Conservation (phyloP, 2,329 filamentous ascomycete genomes). For the Cadophora sp. region DNA sequence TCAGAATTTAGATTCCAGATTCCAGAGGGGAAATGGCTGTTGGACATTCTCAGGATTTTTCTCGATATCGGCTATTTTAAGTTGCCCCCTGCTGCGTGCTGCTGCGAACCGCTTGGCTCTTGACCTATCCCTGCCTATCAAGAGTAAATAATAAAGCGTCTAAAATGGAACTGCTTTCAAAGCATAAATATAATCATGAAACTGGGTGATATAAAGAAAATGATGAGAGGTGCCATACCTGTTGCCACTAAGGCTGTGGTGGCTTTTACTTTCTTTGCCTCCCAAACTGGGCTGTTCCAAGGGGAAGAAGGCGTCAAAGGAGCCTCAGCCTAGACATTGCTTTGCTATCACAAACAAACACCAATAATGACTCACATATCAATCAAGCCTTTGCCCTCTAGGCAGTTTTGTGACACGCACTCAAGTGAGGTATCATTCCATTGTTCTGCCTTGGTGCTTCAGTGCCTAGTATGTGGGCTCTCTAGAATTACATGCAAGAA, state of each 20-base stretch:
- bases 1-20: no score
- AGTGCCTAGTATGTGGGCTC: constrained; percentile 24
- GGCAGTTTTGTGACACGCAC: background rate
- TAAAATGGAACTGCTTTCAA: background rate
- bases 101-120: background rate
- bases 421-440: constrained; percentile 1
- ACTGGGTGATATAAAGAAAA: background rate
- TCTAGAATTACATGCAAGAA: constrained; percentile 40
- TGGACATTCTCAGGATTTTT: background rate
- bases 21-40: no score
- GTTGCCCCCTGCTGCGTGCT: background rate
- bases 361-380: background rate
- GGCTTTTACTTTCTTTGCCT: background rate
- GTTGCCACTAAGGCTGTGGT: background rate
- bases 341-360: background rate
- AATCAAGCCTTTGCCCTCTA: background rate
- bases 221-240: background rate
- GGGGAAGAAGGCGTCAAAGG: background rate
- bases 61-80: background rate
- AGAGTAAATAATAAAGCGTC: background rate
- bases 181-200: background rate
- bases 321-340: background rate
- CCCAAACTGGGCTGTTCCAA: background rate
- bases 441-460: constrained; percentile 2
- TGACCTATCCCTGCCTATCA: background rate